Conservation (phyloP, 768 basidiomycete genomes). For the Rhizopogon roseolus region DNA sequence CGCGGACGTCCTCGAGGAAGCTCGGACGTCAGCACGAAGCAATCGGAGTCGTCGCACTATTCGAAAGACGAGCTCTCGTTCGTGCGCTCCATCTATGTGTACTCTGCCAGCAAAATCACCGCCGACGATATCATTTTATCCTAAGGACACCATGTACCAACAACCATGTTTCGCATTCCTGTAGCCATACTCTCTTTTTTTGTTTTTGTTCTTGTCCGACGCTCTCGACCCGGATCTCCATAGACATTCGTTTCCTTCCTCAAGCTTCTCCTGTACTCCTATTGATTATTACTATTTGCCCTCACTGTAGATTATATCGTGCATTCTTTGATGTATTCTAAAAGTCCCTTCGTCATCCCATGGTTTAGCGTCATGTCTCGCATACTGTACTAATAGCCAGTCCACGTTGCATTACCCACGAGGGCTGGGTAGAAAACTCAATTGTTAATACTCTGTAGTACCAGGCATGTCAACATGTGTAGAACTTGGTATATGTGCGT, state of each 20-base stretch:
- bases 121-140: conserved; percentile 19
- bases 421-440: neutral
- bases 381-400: neutral
- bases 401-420: neutral
- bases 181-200: neutral
- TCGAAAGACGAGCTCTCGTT: conserved; percentile 39
- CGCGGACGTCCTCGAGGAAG: conserved; percentile 3
- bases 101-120: conserved; percentile 41
- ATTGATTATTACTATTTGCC: neutral
- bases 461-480: neutral
- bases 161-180: neutral
- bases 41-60: conserved; percentile 19
- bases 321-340: conserved; percentile 12
- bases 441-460: neutral
- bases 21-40: conserved; percentile 10
- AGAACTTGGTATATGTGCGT: neutral
- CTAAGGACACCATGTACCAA: neutral
- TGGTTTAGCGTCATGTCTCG: neutral
- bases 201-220: neutral
- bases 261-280: neutral
- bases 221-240: neutral
- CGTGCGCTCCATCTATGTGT: conserved; percentile 49
- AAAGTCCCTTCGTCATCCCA: neutral
- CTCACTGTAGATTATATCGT: neutral
- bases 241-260: conserved; percentile 3